A percentile compares a stretch with the other conserved stretches of the same genome.
phyloP scores from a whole-genome alignment of 192 early-diverging fungal species.

The Diversispora eburnea region DNA sequence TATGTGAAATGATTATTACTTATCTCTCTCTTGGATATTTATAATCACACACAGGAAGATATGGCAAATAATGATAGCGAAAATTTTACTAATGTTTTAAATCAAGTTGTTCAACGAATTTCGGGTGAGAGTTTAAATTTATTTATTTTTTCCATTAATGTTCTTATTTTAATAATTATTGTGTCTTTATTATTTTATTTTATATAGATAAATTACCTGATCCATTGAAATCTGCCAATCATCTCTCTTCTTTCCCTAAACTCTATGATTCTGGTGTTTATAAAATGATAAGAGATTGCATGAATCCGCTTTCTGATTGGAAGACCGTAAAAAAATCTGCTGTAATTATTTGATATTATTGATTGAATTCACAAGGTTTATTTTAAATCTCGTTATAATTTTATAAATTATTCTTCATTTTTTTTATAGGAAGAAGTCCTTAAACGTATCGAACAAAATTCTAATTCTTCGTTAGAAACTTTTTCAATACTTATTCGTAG shows the following conservation, averaged over 20 bases:
- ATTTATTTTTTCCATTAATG: not conserved
- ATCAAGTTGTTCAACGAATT: slow-evolving; percentile 50
- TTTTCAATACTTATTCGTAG: slow-evolving; percentile 72
- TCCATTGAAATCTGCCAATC: slow-evolving; percentile 51
- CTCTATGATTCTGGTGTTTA: slow-evolving; percentile 65
- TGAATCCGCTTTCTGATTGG: slow-evolving; percentile 66
- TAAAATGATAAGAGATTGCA: slow-evolving; percentile 62
- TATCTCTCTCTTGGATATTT: not conserved
- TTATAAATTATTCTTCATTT: not conserved
- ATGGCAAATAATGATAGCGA: slow-evolving; percentile 41
- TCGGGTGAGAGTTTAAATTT: slow-evolving; percentile 32
- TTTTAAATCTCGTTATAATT: not conserved
- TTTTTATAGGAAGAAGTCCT: slow-evolving; percentile 52
- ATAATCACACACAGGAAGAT: slow-evolving; percentile 32
- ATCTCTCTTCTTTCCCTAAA: slow-evolving; percentile 68
- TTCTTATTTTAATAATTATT: not conserved
- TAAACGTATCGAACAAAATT: slow-evolving; percentile 60
- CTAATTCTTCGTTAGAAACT: slow-evolving; percentile 60
- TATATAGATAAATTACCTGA: slow-evolving; percentile 60
- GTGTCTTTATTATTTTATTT: not conserved
- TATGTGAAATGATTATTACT: too few species aligned
- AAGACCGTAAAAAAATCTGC: slow-evolving; percentile 65
- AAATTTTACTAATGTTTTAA: slow-evolving; percentile 47
- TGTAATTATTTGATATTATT: slow-evolving; percentile 33
- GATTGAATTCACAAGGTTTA: not conserved